Evolutionary conservation across 2,329 filamentous ascomycete species (phyloP), one percentile per base, ranked within the genome.

Genomic region (Diaporthe ampelina): DNA sequence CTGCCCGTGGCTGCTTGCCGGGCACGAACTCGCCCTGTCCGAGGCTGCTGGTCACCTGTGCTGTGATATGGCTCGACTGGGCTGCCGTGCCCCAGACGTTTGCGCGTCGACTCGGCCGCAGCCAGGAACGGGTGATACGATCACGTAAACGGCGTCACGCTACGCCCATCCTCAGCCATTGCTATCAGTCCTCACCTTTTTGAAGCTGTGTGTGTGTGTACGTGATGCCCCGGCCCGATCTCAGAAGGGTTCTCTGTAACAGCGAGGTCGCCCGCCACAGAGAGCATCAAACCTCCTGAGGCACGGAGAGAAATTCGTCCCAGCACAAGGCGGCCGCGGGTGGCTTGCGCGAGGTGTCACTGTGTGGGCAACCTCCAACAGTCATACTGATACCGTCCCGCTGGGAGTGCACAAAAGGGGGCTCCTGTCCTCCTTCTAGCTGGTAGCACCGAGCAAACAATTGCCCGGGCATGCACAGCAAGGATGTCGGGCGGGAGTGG

Each of bases 341-440:
- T 35, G 43, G 24, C 43, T 67, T 35, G 26, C 19, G 43, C 43
- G 19, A 50, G 43, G 61, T 67, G 17, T 67, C 19, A 67, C 61
- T 5, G 43, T 32, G 43, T 65, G 40, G 9, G 13, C 43, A 15
- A 19, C 24, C 37, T 4, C 37, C 37, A 13, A 48, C 43, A n/a
- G 26, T n/a, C 40, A 29, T 7, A 19, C 43, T 19, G 6, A 13
- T 4, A 29, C 9, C 24, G 17, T 19, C 37, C 19, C 37, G 24
- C 7, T 3, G 15, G 40, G 40, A 8, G 10, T 40, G 15, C 37
- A 48, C 15, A 21, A 24, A n/a, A 21, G 7, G 43, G 19, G 15
- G 3, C 35, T 6, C 40, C 21, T 15, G 2, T 11, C 59, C 40
- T 32, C 40, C 19, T 5, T 4, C 24, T 45, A 40, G 26, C 37